phyloP scores from a whole-genome alignment of 768 basidiomycete genomes.

The Leccinum incarnatum region DNA sequence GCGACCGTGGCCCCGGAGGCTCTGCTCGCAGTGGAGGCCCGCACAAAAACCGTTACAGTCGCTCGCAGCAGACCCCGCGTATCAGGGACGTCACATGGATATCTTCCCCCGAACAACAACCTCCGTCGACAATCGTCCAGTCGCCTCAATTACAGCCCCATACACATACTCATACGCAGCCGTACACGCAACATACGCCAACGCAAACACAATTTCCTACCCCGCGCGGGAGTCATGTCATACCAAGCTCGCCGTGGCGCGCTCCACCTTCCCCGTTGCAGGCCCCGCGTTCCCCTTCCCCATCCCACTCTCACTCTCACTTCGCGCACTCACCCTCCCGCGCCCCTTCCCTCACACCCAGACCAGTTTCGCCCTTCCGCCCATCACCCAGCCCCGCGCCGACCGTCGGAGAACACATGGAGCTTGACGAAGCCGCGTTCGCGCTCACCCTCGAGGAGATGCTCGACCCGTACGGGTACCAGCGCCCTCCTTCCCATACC shows the following conservation, averaged over 20 bases:
- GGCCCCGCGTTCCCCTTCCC: not conserved
- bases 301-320: not conserved
- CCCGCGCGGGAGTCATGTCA: not conserved
- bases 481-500: not conserved
- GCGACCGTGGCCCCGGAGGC: not conserved
- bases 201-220: not conserved
- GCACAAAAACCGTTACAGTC: slow-evolving; percentile 24
- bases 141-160: not conserved
- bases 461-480: slow-evolving; percentile 3
- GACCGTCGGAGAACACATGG: slow-evolving; percentile 32
- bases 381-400: slow-evolving; percentile 23
- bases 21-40: slow-evolving; percentile 4
- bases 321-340: not conserved
- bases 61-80: slow-evolving; percentile 20
- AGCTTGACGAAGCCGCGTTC: slow-evolving; percentile 19
- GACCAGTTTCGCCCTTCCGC: slow-evolving; percentile 13
- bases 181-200: not conserved
- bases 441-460: not conserved
- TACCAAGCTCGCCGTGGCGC: not conserved
- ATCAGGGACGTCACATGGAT: slow-evolving; percentile 25
- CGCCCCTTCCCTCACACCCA: not conserved
- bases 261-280: not conserved
- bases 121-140: slow-evolving; percentile 6
- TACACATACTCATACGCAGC: not conserved
- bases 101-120: slow-evolving; percentile 15